These are phyloP conservation scores for Arthrobotrys musiformis DNA, from an alignment of 2,329 filamentous ascomycete genomes.

Conservation along the genomic window DNA sequence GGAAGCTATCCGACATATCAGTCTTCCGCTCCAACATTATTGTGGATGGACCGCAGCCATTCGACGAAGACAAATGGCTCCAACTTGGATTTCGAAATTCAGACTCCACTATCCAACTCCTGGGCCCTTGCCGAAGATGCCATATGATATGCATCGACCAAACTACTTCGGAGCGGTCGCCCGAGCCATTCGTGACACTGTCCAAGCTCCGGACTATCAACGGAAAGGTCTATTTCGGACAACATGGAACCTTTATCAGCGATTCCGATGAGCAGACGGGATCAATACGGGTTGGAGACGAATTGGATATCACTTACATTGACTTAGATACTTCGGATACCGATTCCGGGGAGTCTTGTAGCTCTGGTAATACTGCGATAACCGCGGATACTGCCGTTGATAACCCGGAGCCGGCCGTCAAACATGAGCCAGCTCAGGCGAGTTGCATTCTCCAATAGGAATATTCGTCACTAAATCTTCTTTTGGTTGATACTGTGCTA, in stretches of 20 bases:
- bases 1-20: slow-evolving; percentile 74
- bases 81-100: slow-evolving; percentile 33
- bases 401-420: neutral
- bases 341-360: slow-evolving; percentile 45
- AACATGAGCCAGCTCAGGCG: neutral
- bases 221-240: slow-evolving; percentile 89
- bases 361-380: slow-evolving; percentile 23
- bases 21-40: slow-evolving; percentile 92
- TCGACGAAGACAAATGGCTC: slow-evolving; percentile 43
- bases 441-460: slow-evolving; percentile 33
- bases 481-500: neutral
- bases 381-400: slow-evolving; percentile 22
- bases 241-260: slow-evolving; percentile 68
- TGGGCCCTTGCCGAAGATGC: slow-evolving; percentile 87
- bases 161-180: slow-evolving; percentile 76
- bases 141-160: slow-evolving; percentile 98
- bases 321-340: slow-evolving; percentile 42
- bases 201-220: slow-evolving; percentile 85
- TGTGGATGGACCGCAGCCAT: slow-evolving; percentile 65
- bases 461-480: neutral
- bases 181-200: slow-evolving; percentile 88
- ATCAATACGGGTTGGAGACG: slow-evolving; percentile 36
- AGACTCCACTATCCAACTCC: slow-evolving; percentile 65
- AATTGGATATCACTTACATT: slow-evolving; percentile 25
- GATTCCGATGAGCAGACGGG: neutral